phyloP scores from a whole-genome alignment of 371 early-diverging fungal genomes.

The Entomophthora muscae region DNA sequence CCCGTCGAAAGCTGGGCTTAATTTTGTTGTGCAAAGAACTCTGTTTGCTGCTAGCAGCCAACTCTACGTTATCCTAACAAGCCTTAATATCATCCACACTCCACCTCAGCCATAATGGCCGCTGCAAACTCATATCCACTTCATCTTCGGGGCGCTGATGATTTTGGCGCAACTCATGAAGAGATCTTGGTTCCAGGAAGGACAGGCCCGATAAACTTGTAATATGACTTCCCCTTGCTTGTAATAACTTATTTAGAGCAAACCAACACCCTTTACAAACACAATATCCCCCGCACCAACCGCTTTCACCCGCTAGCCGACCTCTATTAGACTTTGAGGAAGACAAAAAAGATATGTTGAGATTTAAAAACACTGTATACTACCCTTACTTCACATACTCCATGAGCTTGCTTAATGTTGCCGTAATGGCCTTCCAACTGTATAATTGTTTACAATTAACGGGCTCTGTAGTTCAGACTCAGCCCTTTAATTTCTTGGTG shows the following conservation, averaged over 20 bases:
- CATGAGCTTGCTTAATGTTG: not conserved
- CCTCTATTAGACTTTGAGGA: not conserved
- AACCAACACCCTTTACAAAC: not conserved
- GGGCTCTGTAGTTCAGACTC: not conserved
- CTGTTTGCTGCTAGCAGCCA: too few species aligned
- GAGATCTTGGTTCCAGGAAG: not conserved
- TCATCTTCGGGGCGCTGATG: too few species aligned
- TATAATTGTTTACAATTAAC: not conserved
- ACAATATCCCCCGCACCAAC: not conserved
- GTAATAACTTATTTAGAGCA: not conserved
- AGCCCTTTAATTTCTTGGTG: conserved; percentile 2
- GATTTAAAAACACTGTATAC: not conserved
- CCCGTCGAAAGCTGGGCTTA: too few species aligned
- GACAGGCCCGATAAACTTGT: not conserved
- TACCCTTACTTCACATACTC: conserved; percentile 1
- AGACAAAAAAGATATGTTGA: not conserved
- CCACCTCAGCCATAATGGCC: too few species aligned
- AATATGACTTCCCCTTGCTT: not conserved
- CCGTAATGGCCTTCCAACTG: not conserved
- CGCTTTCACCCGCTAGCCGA: not conserved
- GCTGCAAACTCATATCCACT: too few species aligned
- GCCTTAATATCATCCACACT: too few species aligned
- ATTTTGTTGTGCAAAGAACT: too few species aligned
- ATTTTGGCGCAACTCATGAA: not conserved
- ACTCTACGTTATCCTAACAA: too few species aligned